Evolutionary conservation across 2,329 filamentous ascomycete species (phyloP).

Genomic region (Coniochaeta sp.): DNA sequence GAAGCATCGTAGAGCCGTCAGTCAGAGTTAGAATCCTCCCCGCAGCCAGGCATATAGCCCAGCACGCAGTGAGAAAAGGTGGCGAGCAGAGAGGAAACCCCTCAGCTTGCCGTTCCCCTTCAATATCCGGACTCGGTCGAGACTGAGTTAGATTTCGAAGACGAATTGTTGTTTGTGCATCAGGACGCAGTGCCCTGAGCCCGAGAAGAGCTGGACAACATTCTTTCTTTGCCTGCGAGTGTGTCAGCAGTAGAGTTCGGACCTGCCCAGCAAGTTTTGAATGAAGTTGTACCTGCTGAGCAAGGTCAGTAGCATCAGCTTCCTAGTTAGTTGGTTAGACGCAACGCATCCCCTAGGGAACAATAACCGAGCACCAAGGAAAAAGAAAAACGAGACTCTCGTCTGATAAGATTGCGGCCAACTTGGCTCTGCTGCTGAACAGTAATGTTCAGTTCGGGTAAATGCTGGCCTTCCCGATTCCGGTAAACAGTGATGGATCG

Average conservation of each 20-base stretch:
- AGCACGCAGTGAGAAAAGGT: constrained; percentile 47
- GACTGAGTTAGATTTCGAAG: constrained; percentile 3
- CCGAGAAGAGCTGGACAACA: no score
- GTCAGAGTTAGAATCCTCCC: no score
- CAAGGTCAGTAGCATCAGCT: no score
- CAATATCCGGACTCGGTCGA: no score
- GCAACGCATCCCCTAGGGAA: no score
- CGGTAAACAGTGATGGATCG: background rate
- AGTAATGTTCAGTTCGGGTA: background rate
- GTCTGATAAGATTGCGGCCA: no score
- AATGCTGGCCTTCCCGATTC: background rate
- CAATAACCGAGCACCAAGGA: no score
- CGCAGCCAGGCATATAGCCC: constrained; percentile 38
- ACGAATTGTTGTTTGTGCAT: background rate
- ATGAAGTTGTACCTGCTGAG: no score
- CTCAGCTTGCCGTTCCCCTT: constrained; percentile 4
- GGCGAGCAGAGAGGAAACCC: constrained; percentile 12
- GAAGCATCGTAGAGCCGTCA: no score
- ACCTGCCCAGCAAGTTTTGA: no score
- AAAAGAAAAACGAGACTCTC: no score
- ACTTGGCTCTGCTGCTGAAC: background rate
- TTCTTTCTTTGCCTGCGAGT: background rate
- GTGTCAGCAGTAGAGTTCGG: background rate
- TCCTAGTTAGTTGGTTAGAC: no score
- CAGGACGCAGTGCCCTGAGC: background rate